Base-by-base conservation (phyloP, 2,329 filamentous ascomycete species). In the Monilinia vaccinii-corymbosi region DNA sequence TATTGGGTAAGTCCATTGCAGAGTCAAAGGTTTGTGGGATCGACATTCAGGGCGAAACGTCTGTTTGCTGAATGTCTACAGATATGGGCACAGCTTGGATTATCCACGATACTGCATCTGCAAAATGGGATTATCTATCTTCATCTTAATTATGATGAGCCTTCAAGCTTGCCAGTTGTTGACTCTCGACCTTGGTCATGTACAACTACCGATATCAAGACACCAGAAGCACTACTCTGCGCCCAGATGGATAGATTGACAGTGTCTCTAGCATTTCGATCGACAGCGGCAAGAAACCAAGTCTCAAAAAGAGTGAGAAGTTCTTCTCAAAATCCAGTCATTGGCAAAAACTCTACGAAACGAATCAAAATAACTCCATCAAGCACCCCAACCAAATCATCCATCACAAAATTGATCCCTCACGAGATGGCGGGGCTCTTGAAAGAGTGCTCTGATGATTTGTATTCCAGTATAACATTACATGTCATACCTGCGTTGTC, bases 21-120 rank as follows among this genome's bases (percentile, higher is more conserved):
- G 62, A 67, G 60, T 62, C 61, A 36, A 56, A 67, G 52, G 69
- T 70, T 46, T 8, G 57, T 38, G 21, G 62, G 56, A 58, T 11
- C 32, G 10, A 45, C 18, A 10, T 6, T n/a, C 18, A 16, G 10
- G 2, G 10, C 3, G 21, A 21, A 42, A 32, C 2, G 23, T 10
- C 18, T 34, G 11, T 57, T 25, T 56, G 14, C 58, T 64, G 38
- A 68, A 38, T 49, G 46, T 48, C 21, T 10, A 8, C 55, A 71
- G 69, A 52, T 69, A 56, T 70, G 69, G 69, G 55, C 58, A 55
- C 64, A 66, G 21, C 58, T 70, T 9, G 65, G 56, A 25, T 49
- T 71, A 11, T 67, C 62, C 16, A 46, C 65, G 3, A 57, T 61
- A 21, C 61, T 67, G 34, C 46, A 49, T 10, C 8, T 21, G 34